Evolutionary conservation across 2,329 filamentous ascomycete genomes (phyloP).

Genomic region (Penicillium sp.): DNA sequence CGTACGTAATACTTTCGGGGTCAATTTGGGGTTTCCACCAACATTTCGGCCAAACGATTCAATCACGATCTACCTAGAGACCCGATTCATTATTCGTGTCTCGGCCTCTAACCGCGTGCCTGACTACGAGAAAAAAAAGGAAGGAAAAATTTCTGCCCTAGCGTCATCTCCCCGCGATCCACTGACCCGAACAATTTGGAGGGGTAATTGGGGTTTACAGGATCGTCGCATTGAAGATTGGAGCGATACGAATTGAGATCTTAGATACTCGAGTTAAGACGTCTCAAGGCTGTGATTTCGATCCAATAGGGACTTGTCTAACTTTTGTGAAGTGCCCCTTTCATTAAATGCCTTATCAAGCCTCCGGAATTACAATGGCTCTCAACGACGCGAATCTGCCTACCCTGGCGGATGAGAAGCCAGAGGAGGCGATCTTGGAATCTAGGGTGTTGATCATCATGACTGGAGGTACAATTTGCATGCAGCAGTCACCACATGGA

Average conservation of each 20-base stretch:
- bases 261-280: background rate
- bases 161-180: constrained; percentile 16
- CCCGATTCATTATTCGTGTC: background rate
- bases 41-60: constrained; percentile 17
- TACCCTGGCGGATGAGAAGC: constrained; percentile 20
- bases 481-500: constrained; percentile 78
- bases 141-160: constrained; percentile 8
- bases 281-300: background rate
- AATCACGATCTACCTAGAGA: constrained; percentile 9
- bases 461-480: constrained; percentile 81
- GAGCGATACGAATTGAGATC: background rate
- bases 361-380: constrained; percentile 17
- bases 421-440: constrained; percentile 55
- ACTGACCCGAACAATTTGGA: constrained; percentile 5
- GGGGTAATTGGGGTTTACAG: constrained; percentile 1
- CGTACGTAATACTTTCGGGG: constrained; percentile 20
- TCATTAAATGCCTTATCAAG: background rate
- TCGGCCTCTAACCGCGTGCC: background rate
- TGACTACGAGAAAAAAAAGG: background rate
- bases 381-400: constrained; percentile 21
- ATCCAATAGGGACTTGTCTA: background rate
- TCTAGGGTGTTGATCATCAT: constrained; percentile 86
- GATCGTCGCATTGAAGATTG: background rate
- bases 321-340: background rate
- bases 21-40: constrained; percentile 12